Conservation (phyloP, 345 rosid genomes). For the Eucalyptus brandiana region DNA sequence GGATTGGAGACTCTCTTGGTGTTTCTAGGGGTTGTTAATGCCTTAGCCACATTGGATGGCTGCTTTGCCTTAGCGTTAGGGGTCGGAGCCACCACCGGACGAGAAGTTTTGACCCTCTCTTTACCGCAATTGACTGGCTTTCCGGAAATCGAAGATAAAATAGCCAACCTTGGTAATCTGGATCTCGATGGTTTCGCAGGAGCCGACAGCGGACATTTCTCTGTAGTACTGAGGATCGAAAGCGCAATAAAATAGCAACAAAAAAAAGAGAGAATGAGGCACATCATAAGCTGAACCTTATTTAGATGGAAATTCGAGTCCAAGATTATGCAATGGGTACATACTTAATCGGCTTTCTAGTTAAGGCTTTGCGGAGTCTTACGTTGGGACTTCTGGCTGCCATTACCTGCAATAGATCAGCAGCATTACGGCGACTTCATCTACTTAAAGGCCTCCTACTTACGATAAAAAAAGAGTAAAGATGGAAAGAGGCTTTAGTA, state of each 20-base stretch:
- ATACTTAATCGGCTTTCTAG: conserved; percentile 37
- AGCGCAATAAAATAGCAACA: not conserved
- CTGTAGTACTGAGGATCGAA: conserved; percentile 9
- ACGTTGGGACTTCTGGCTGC: conserved; percentile 95
- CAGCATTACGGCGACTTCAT: not conserved
- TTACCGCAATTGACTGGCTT: conserved; percentile 33
- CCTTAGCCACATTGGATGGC: conserved; percentile 20
- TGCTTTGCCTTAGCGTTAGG: conserved; percentile 31
- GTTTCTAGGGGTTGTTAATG: conserved; percentile 48
- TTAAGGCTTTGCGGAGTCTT: conserved; percentile 49
- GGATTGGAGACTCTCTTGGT: conserved; percentile 36
- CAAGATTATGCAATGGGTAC: not conserved
- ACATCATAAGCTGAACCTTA: not conserved
- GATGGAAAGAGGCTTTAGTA: not conserved
- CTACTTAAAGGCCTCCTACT: not conserved
- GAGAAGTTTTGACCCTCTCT: conserved; percentile 10
- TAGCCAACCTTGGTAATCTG: conserved; percentile 48
- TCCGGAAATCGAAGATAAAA: conserved; percentile 57
- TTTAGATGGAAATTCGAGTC: not conserved
- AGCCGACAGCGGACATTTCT: conserved; percentile 70
- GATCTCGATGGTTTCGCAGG: conserved; percentile 75
- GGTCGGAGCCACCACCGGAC: conserved; percentile 14
- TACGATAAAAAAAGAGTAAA: not conserved
- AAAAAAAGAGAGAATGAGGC: not conserved
- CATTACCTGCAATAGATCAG: conserved; percentile 52